A percentile compares a stretch with the other conserved stretches of the same genome.
These are phyloP conservation scores for Copromyces sp. DNA, from an alignment of 495 filamentous ascomycete species.

Conservation along the genomic window DNA sequence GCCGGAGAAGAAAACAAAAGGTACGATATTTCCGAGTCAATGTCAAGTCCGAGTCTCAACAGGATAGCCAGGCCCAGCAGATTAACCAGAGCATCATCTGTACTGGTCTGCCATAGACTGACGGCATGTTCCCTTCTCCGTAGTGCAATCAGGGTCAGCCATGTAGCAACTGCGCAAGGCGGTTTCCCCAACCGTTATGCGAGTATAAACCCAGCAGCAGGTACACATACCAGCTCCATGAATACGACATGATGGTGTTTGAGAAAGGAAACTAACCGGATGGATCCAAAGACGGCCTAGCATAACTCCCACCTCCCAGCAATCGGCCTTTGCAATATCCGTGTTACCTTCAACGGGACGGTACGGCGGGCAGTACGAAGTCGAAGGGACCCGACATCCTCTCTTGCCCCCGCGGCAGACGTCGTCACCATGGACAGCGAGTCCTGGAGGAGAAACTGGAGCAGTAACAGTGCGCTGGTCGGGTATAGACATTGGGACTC, in stretches of 20 bases:
- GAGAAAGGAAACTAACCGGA: background rate
- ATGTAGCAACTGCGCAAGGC: constrained; percentile 29
- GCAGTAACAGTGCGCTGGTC: constrained; percentile 11
- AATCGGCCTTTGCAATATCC: constrained; percentile 17
- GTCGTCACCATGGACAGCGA: constrained; percentile 8
- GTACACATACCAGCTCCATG: constrained; percentile 5
- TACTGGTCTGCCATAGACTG: constrained; percentile 1
- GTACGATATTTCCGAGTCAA: constrained; percentile 8
- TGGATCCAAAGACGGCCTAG: constrained; percentile 12
- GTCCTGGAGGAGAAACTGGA: constrained; percentile 1
- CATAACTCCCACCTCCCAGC: constrained; percentile 4
- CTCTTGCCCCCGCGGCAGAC: constrained; percentile 5
- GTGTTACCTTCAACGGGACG: constrained; percentile 7
- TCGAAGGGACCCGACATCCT: constrained; percentile 2
- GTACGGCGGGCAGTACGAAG: background rate
- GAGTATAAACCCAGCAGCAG: constrained; percentile 26
- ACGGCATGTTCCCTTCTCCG: background rate
- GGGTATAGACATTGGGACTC: constrained; percentile 7
- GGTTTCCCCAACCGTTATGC: constrained; percentile 29
- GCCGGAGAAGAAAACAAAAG: constrained; percentile 31
- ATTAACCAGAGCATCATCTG: background rate
- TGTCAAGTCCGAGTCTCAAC: background rate
- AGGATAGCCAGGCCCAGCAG: background rate
- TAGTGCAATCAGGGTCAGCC: constrained; percentile 32
- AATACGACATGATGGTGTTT: background rate